Evolutionary conservation across 2,329 filamentous ascomycete genomes (phyloP), one percentile per base, ranked within the genome.

Genomic region (Talaromyces pinophilus): DNA sequence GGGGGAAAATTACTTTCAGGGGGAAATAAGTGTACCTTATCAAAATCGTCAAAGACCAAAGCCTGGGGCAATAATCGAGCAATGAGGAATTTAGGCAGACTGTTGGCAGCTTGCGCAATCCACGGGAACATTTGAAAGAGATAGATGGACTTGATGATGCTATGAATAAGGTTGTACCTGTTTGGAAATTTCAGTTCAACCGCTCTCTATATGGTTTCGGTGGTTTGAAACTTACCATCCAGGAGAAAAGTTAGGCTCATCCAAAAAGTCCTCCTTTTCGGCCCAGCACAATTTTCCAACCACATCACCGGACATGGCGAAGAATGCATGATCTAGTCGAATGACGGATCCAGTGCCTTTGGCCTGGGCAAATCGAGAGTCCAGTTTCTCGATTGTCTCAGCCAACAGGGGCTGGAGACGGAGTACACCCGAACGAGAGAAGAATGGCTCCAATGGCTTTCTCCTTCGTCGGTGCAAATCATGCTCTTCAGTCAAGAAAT

Each of bases 301-400:
- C 5, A 76, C 67, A 64, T 76, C 74, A 1, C 74, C 74, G 7
- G 73, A 64, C 59, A 72, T 72, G 10, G 72, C 71, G 22, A 68
- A 65, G 63, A 71, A 70, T 13, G 68, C 71, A 71, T 72, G 71
- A 54, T 73, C 71, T 38, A 73, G 50, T 5, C 69, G 66, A 30
- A 73, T 63, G 0, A 70, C 69, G 11, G 48, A 57, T 8, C 57
- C 42, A 13, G 71, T 69, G 52, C 67, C 69, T 54, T 69, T 68
- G 50, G 69, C 62, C 0, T 22, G 35, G 10, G 64, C 55, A 13
- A 71, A 59, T 4, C 67, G 62, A 2, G 46, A 54, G 6, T 64
- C 60, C 35, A 69, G 59, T 19, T 63, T 69, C 13, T 65, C 60
- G n/a, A 64, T 59, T 22, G 65, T 33, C 30, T 68, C 64, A 13